phyloP scores from a whole-genome alignment of 2,329 filamentous ascomycete species.

The Acrodontium crateriforme region DNA sequence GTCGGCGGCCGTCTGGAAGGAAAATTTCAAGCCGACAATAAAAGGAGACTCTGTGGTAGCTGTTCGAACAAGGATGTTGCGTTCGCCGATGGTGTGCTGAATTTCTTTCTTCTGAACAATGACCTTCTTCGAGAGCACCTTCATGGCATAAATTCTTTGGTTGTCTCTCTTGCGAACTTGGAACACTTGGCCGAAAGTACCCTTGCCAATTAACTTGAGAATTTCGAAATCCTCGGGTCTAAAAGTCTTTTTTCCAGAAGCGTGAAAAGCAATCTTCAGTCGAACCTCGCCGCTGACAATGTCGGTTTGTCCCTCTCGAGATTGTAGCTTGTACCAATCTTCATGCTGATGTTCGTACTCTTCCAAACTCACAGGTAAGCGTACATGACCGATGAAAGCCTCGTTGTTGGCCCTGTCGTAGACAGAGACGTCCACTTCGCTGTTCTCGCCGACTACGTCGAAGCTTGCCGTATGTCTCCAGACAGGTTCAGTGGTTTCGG shows the following conservation, averaged over 20 bases:
- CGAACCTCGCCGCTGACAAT: slow-evolving; percentile 73
- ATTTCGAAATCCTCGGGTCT: slow-evolving; percentile 95
- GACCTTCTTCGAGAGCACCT: slow-evolving; percentile 97
- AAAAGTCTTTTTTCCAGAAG: slow-evolving; percentile 77
- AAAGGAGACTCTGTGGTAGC: slow-evolving; percentile 93
- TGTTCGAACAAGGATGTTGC: slow-evolving; percentile 92
- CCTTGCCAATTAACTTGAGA: slow-evolving; percentile 90
- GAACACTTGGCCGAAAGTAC: slow-evolving; percentile 96
- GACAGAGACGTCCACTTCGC: slow-evolving; percentile 81
- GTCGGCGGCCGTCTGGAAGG: slow-evolving; percentile 93
- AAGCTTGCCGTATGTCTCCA: slow-evolving; percentile 96
- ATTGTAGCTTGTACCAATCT: slow-evolving; percentile 73
- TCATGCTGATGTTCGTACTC: slow-evolving; percentile 57
- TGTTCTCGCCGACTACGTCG: slow-evolving; percentile 85
- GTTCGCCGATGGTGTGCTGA: slow-evolving; percentile 88
- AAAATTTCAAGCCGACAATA: slow-evolving; percentile 96
- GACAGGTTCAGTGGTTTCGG: slow-evolving; percentile 65
- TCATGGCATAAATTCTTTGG: slow-evolving; percentile 95
- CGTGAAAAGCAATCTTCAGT: slow-evolving; percentile 73
- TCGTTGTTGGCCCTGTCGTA: slow-evolving; percentile 80
- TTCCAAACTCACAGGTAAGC: slow-evolving; percentile 59
- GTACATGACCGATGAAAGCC: slow-evolving; percentile 80
- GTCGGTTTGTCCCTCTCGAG: slow-evolving; percentile 66
- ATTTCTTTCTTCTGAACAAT: slow-evolving; percentile 99
- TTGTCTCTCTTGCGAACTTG: slow-evolving; percentile 97